These are phyloP conservation scores for Lyophyllum atratum DNA, from an alignment of 768 basidiomycete species.

Conservation along the genomic window DNA sequence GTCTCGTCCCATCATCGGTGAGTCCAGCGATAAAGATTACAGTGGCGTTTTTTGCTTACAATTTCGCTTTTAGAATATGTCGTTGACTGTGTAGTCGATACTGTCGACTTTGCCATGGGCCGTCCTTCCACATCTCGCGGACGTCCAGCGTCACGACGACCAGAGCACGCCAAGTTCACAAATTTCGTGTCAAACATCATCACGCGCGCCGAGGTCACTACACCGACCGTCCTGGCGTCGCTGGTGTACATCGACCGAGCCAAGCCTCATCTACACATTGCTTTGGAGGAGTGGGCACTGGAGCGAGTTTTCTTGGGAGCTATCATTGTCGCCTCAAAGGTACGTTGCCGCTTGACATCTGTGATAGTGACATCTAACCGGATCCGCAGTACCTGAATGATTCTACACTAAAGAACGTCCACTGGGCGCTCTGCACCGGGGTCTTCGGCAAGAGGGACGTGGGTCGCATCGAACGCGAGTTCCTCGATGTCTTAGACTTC, in stretches of 20 bases:
- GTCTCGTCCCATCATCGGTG: conserved; percentile 63
- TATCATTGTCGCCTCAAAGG: conserved; percentile 87
- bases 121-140: conserved; percentile 56
- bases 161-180: conserved; percentile 59
- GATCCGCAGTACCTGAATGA: conserved; percentile 75
- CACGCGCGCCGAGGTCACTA: conserved; percentile 70
- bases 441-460: conserved; percentile 83
- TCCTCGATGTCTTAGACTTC: conserved; percentile 78
- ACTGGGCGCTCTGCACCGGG: conserved; percentile 86
- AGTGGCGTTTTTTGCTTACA: conserved; percentile 2
- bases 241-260: conserved; percentile 80
- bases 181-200: conserved; percentile 71
- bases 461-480: conserved; percentile 81
- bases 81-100: conserved; percentile 67
- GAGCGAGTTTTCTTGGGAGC: conserved; percentile 91
- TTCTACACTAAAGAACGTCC: conserved; percentile 86
- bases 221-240: conserved; percentile 66
- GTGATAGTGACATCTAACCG: conserved; percentile 8
- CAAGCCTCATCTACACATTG: conserved; percentile 78
- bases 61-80: conserved; percentile 56
- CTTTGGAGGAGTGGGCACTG: conserved; percentile 82
- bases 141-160: conserved; percentile 44
- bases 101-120: conserved; percentile 78
- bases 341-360: conserved; percentile 29
- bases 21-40: conserved; percentile 25